Percentiles rank a stretch among this genome's conserved stretches.
Evolutionary conservation across 1,284 basidiomycete genomes (phyloP).

Genomic region (Caloboletus inedulis): DNA sequence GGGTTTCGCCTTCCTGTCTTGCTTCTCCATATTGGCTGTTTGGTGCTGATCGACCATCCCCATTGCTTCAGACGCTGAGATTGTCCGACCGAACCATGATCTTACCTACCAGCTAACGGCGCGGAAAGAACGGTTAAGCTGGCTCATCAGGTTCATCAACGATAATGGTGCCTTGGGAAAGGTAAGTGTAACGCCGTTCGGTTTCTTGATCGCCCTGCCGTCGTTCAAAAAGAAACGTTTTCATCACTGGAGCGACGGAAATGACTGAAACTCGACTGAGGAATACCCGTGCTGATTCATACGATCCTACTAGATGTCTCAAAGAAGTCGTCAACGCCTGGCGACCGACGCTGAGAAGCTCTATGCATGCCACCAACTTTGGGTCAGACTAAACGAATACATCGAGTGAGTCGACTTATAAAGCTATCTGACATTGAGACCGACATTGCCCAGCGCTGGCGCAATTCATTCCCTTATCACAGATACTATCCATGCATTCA

Average conservation of each 20-base stretch:
- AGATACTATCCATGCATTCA: conserved; percentile 63
- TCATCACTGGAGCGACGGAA: neutral
- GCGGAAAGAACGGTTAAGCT: conserved; percentile 72
- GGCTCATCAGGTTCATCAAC: conserved; percentile 86
- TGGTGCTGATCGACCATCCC: neutral
- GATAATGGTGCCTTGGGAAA: conserved; percentile 76
- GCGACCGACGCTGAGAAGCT: conserved; percentile 89
- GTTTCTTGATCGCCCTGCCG: neutral
- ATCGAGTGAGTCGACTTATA: conserved; percentile 47
- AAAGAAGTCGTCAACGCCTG: conserved; percentile 71
- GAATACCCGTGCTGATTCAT: conserved; percentile 8
- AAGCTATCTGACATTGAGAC: conserved; percentile 1
- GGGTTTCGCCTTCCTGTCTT: neutral
- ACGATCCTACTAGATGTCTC: conserved; percentile 61
- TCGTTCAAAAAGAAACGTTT: neutral
- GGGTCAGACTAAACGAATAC: conserved; percentile 77
- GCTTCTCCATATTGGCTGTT: neutral
- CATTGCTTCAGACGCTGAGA: conserved; percentile 55
- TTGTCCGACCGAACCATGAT: conserved; percentile 78
- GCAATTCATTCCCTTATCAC: conserved; percentile 57
- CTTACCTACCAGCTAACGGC: conserved; percentile 76
- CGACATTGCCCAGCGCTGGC: conserved; percentile 37
- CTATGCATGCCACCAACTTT: conserved; percentile 78
- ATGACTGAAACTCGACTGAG: neutral
- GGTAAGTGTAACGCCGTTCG: conserved; percentile 38